phyloP scores from a whole-genome alignment of 352 stramenopile genomes.

The Pythium chondricola region DNA sequence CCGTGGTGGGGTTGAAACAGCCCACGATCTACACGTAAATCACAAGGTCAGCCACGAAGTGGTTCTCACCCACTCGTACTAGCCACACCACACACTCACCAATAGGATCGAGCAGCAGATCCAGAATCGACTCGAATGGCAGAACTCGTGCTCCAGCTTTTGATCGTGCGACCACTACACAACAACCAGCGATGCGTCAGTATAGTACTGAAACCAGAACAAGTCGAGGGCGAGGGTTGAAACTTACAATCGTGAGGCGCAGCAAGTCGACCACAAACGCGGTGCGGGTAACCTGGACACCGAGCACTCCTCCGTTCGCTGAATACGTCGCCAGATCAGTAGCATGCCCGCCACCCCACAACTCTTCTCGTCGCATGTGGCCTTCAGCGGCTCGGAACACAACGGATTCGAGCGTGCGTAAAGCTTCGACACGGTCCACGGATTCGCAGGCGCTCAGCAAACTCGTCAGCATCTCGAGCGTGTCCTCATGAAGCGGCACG shows the following conservation, averaged over 20 bases:
- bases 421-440: slow-evolving; percentile 61
- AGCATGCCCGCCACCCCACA: slow-evolving; percentile 45
- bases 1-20: slow-evolving; percentile 67
- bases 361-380: slow-evolving; percentile 62
- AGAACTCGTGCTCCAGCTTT: slow-evolving; percentile 71
- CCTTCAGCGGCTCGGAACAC: slow-evolving; percentile 77
- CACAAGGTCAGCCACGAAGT: neutral
- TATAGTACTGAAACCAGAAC: slow-evolving; percentile 2
- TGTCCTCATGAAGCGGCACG: slow-evolving; percentile 74
- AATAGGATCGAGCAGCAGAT: slow-evolving; percentile 81
- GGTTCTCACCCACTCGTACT: neutral
- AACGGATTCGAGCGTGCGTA: slow-evolving; percentile 67
- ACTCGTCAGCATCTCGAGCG: slow-evolving; percentile 43
- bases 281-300: slow-evolving; percentile 51
- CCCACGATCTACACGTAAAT: slow-evolving; percentile 31
- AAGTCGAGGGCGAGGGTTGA: slow-evolving; percentile 1
- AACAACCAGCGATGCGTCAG: neutral
- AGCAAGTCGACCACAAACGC: slow-evolving; percentile 57
- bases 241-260: slow-evolving; percentile 44
- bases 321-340: slow-evolving; percentile 51
- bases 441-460: slow-evolving; percentile 56
- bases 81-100: slow-evolving; percentile 23
- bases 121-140: slow-evolving; percentile 76
- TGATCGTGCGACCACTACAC: slow-evolving; percentile 43
- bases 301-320: slow-evolving; percentile 55